Evolutionary conservation across 768 basidiomycete species (phyloP).

Genomic region (Rhizopogon roseolus): DNA sequence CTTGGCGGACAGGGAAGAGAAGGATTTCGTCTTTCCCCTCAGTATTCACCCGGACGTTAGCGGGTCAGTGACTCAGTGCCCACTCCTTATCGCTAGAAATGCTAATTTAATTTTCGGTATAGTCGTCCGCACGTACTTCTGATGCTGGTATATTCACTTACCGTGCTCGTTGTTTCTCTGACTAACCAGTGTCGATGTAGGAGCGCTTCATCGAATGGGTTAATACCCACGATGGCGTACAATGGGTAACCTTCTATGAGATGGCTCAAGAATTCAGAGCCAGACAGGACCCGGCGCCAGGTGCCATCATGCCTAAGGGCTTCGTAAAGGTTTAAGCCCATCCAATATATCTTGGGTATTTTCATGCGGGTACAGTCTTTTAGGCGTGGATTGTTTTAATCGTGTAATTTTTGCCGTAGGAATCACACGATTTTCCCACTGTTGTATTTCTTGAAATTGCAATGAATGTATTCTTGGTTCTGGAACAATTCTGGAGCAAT

Average conservation of each 20-base stretch:
- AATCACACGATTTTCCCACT: no score
- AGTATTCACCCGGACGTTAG: conserved; percentile 79
- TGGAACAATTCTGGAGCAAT: no score
- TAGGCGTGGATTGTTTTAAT: no score
- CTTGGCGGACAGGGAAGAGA: conserved; percentile 41
- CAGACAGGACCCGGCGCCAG: conserved; percentile 40
- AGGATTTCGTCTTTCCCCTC: conserved; percentile 65
- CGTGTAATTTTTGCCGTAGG: no score
- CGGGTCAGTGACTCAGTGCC: conserved; percentile 45
- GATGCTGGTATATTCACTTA: conserved; percentile 50
- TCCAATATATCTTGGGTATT: neutral
- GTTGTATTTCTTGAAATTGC: no score
- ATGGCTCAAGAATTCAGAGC: conserved; percentile 61
- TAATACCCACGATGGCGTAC: conserved; percentile 61
- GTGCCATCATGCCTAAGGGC: conserved; percentile 54
- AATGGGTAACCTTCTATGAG: conserved; percentile 69
- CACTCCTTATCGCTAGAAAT: neutral
- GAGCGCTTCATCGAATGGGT: conserved; percentile 75
- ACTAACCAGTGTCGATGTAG: conserved; percentile 21
- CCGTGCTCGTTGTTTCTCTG: neutral
- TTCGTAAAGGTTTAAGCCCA: conserved; percentile 8
- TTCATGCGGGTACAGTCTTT: neutral
- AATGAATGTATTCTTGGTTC: no score
- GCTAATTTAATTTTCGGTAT: conserved; percentile 2
- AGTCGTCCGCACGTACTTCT: conserved; percentile 68